Evolutionary conservation across 305 asterid genomes (phyloP).

Genomic region (Rubia peregrina): DNA sequence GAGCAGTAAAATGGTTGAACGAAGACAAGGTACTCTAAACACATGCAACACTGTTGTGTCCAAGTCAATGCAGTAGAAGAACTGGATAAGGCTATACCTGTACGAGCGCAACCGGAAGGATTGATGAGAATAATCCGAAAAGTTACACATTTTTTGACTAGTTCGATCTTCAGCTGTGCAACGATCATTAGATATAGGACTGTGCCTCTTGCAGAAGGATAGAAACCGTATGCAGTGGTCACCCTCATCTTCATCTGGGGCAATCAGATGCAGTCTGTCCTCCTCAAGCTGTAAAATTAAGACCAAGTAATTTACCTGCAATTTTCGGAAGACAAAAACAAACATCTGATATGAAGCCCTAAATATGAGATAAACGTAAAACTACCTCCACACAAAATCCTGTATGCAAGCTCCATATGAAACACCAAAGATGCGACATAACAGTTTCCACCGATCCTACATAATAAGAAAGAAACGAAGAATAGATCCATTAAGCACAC

Average conservation of each 20-base stretch:
- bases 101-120: constrained; percentile 93
- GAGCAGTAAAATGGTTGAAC: background rate
- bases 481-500: background rate
- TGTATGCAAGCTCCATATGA: constrained; percentile 99
- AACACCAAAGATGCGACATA: constrained; percentile 90
- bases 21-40: background rate
- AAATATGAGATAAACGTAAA: background rate
- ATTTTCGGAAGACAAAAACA: background rate
- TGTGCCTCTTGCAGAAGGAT: constrained; percentile 88
- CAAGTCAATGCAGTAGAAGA: background rate
- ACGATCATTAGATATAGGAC: constrained; percentile 66
- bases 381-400: constrained; percentile 97
- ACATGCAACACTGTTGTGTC: background rate
- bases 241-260: constrained; percentile 83
- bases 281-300: constrained; percentile 61
- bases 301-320: constrained; percentile 3
- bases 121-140: constrained; percentile 53
- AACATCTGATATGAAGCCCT: constrained; percentile 12
- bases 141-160: constrained; percentile 38
- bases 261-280: constrained; percentile 62
- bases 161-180: constrained; percentile 42
- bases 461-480: constrained; percentile 12
- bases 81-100: constrained; percentile 38
- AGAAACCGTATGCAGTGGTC: constrained; percentile 79
- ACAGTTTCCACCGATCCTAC: constrained; percentile 98